Percentiles rank a stretch among this genome's conserved stretches.
Evolutionary conservation across 2,329 filamentous ascomycete genomes (phyloP).

Genomic region (Trichoderma asperellum): DNA sequence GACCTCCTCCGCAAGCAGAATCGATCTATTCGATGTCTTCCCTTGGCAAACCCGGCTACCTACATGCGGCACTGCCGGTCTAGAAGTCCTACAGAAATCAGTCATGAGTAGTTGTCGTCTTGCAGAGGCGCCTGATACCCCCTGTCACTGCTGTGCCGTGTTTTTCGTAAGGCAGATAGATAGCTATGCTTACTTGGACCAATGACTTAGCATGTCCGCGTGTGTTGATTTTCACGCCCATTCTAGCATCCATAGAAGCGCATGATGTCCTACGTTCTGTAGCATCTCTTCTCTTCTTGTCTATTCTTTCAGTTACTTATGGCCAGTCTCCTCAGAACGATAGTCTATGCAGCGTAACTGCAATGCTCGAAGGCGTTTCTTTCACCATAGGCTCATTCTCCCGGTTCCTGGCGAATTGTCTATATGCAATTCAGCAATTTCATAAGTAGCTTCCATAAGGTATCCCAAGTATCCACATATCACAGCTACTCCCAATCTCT

Average conservation of each 20-base stretch:
- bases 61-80: slow-evolving; percentile 22
- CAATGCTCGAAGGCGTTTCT: not conserved
- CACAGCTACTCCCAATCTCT: not conserved
- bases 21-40: not conserved
- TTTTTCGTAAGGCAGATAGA: not conserved
- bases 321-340: no score
- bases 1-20: not conserved
- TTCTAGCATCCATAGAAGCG: not conserved
- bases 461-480: not conserved
- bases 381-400: not conserved
- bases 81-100: slow-evolving; percentile 13
- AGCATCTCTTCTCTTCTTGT: not conserved
- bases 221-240: not conserved
- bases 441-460: not conserved
- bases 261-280: not conserved
- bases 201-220: not conserved
- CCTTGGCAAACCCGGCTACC: slow-evolving; percentile 1
- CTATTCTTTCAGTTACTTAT: not conserved
- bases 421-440: not conserved
- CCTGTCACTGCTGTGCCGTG: not conserved
- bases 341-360: no score
- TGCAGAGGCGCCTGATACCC: not conserved
- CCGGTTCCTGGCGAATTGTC: no score
- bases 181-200: not conserved
- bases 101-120: not conserved